Base-by-base conservation (phyloP, 2,329 filamentous ascomycete genomes). In the Neonectria neomacrospora region DNA sequence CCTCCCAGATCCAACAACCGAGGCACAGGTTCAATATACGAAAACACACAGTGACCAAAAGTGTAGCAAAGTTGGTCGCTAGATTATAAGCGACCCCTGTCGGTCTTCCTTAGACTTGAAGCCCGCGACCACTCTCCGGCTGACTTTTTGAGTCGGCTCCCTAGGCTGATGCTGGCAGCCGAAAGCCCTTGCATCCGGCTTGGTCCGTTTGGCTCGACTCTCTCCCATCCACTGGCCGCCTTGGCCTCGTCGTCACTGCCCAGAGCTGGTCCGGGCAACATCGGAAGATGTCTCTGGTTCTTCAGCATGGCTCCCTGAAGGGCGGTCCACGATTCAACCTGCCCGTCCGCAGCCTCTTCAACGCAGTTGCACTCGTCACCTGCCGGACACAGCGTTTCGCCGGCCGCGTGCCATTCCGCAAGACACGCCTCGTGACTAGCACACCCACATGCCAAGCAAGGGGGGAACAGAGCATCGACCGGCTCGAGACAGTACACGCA, bases 331-430 rank as follows among this genome's bases (percentile, higher is more conserved):
- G 85, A 87, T 74, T 90, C 88, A 9, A 90, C 83, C 42, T 87
- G 80, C 1, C 86, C 87, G 50, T 79, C 82, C 60, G 79, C 80
- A 1, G 88, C 87, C 65, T 89, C 84, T 14, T 84, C 80, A 0
- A 84, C 80, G 68, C 88, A 91, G 62, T 86, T 80, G 71, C 88
- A 91, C 72, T 90, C 88, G 70, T 90, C 88, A 1, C 88, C 88
- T 0, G 86, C 88, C 0, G 88, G 86, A 59, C 88, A 91, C 50
- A 83, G 76, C 1, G 78, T 83, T 74, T 88, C 86, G 22, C 85
- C 85, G 6, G 82, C 81, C 7, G 80, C 82, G 67, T 88, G 85
- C 86, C 87, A 89, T 70, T 87, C 85, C 2, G 81, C 81, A 16
- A 88, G 80, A 65, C 88, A 91, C 9, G 79, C 75, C 48, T 88